Evolutionary conservation across 1,139 yeast species (phyloP), one percentile per base, ranked within the genome.

Genomic region (Protomyces gravidus): DNA sequence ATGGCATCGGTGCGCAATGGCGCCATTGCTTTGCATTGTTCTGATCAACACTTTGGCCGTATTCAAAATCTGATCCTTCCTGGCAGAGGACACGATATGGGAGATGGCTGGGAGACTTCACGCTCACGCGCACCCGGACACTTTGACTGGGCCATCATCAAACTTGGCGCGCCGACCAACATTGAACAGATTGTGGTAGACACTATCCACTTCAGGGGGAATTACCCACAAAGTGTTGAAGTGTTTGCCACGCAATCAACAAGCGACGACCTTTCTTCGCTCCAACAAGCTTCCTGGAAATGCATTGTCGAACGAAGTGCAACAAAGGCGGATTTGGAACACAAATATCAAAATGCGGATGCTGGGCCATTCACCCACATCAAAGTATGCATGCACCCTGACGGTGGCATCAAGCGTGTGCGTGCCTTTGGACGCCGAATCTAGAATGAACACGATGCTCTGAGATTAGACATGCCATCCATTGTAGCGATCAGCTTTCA

Each of bases 41-140:
- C 95, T 1, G 97, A 90, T 73, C 95, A 90, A 74, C 97, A 89
- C 73, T 90, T 90, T 69, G 95, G 96, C 42, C 80, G 89, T 46
- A 95, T 90, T 42, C 94, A 86, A 71, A 90, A 90, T 73, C 76
- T 90, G 65, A 75, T 90, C 61, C 78, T 92, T 62, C 96, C 97
- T 2, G 97, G 97, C 9, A 81, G 97, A 64, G 98, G 98, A 51
- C 81, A 79, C 67, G 96, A 90, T 72, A 90, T 92, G 97, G 83
- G 95, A 51, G 97, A 92, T 69, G 98, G 98, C 15, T 90, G 97
- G 97, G 97, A 90, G 72, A 90, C 97, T n/a, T 82, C 82, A 66
- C 81, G 97, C 70, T 88, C 96, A 0, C 80, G 97, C 71, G 78
- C 75, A 19, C 80, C 84, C 2, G 90, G 88, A 45, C 97, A 90